Base-by-base conservation (phyloP, 768 basidiomycete genomes). In the Termitomyces sp. region DNA sequence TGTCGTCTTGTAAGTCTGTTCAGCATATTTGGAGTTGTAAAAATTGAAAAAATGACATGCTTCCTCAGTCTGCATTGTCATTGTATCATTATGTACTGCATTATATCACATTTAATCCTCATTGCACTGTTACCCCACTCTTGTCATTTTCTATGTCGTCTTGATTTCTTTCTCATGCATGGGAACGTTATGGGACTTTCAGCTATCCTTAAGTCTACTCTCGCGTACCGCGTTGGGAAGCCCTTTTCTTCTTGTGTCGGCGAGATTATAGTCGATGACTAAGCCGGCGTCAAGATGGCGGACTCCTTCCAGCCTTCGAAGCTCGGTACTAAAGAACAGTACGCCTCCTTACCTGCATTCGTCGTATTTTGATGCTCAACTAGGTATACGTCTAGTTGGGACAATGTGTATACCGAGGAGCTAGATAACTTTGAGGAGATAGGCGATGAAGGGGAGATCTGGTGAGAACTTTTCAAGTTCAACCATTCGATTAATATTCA, bases 401-500 rank as follows among this genome's bases (percentile, higher is more conserved):
- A 93, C 66, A 64, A 75, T 44, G 85, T 89, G 8, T 94, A 93
- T 69, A 74, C 83, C 39, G 75, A 78, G 42, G 92, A 94, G 65
- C 71, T 92, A 33, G 68, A 67, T 37, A 88, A 89, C 65, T 93
- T 91, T 60, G 73, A 83, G 31, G 92, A 91, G 51, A 82, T 84
- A 31, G 86, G 88, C 20, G 90, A 93, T 66, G 90, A 92, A 69
- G 92, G 92, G 36, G 92, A 94, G 70, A 77, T 91, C 26, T 94
- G 92, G 92, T 90, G 60, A 55, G 81, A n/a, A 42, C 31, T 44
- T 34, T 3, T 41, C 15, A 20, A n/a, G 29, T 3, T 41, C 15
- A 20, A n/a, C 29, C 37, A 24, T 18, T 18, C 31, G 41, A 26
- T 37, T 16, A 5, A 12, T 20, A 28, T 53, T 56, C 24, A 61